Evolutionary conservation across 805 yeast species (phyloP).

Genomic region (Candida andamanensis): DNA sequence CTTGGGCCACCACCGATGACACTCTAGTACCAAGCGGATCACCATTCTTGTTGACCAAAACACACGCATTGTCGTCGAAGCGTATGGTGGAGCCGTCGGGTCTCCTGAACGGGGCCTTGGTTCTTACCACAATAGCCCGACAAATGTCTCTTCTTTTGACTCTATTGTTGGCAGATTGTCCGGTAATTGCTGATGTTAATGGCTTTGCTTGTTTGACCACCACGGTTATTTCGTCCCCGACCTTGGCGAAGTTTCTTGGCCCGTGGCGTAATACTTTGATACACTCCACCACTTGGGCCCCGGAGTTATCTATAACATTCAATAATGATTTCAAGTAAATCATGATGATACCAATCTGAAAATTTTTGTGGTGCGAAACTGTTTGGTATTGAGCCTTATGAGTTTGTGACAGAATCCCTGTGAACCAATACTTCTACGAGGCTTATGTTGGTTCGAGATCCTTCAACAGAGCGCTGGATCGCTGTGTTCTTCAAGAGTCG

Average conservation of each 20-base stretch:
- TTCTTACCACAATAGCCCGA: constrained; percentile 92
- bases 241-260: constrained; percentile 74
- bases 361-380: constrained; percentile 1
- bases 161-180: constrained; percentile 68
- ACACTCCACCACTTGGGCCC: constrained; percentile 92
- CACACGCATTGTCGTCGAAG: constrained; percentile 97
- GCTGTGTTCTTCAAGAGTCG: too few species aligned
- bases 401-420: too few species aligned
- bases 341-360: constrained; percentile 43
- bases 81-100: constrained; percentile 81
- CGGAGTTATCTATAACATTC: constrained; percentile 92
- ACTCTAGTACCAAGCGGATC: constrained; percentile 96
- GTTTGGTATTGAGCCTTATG: too few species aligned
- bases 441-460: too few species aligned
- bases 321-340: constrained; percentile 81
- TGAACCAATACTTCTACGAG: too few species aligned
- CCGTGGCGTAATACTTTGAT: constrained; percentile 89
- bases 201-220: constrained; percentile 92
- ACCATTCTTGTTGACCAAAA: constrained; percentile 81
- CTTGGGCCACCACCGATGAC: constrained; percentile 84
- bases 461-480: too few species aligned
- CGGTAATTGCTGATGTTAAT: constrained; percentile 61
- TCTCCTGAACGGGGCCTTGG: constrained; percentile 72
- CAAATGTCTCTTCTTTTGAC: constrained; percentile 94
- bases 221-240: constrained; percentile 91